Evolutionary conservation across 1,284 basidiomycete genomes (phyloP).

Genomic region (Tilletia indica): DNA sequence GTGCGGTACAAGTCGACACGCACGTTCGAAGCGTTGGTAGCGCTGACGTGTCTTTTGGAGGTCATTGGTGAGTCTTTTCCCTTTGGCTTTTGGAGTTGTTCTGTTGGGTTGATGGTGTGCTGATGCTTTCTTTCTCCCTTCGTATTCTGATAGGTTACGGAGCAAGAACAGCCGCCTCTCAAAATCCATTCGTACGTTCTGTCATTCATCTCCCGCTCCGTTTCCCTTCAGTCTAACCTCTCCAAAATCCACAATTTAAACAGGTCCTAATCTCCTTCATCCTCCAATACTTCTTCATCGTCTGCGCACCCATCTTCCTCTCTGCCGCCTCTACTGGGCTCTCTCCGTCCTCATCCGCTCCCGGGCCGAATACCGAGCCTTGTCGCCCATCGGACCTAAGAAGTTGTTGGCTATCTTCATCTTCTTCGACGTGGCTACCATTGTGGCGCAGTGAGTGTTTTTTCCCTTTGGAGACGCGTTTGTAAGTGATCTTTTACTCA

Average conservation of each 20-base stretch:
- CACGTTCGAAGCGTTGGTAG: constrained; percentile 30
- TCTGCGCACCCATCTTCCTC: constrained; percentile 58
- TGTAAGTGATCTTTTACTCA: not conserved
- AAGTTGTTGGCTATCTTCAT: constrained; percentile 34
- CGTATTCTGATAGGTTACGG: not conserved
- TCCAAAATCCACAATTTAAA: not conserved
- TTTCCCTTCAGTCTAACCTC: not conserved
- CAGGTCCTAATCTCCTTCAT: constrained; percentile 34
- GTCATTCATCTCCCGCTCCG: not conserved
- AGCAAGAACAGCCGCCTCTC: constrained; percentile 22
- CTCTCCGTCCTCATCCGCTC: constrained; percentile 47
- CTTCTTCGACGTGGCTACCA: constrained; percentile 10
- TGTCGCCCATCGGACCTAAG: constrained; percentile 47
- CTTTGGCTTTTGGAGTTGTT: too few species aligned
- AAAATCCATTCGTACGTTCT: constrained; percentile 29
- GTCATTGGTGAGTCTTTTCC: constrained; percentile 18
- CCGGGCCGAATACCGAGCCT: constrained; percentile 25
- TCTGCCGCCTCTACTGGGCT: constrained; percentile 57
- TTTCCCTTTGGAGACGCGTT: not conserved
- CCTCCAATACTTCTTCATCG: constrained; percentile 58
- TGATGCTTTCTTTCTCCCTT: not conserved
- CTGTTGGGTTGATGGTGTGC: not conserved
- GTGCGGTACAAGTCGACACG: constrained; percentile 3
- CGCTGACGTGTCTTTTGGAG: constrained; percentile 28
- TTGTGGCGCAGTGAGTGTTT: constrained; percentile 11